Percentiles rank a stretch among this genome's conserved stretches.
These are phyloP conservation scores for Ocimum tenuiflorum DNA, from an alignment of 257 asterid genomes.

Conservation along the genomic window DNA sequence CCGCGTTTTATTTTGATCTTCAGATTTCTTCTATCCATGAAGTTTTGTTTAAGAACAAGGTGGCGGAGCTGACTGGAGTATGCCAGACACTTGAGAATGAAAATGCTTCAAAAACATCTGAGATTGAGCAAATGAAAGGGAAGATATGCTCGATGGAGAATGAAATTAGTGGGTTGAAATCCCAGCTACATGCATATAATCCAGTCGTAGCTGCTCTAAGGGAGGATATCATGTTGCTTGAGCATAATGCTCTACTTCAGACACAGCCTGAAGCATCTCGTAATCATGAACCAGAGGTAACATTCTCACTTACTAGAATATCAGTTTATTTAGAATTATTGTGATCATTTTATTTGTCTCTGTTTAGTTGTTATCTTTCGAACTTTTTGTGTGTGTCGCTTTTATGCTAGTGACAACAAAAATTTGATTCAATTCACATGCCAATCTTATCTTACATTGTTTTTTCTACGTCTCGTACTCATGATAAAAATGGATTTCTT, in stretches of 20 bases:
- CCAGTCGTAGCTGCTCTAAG: slow-evolving; percentile 56
- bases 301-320: neutral
- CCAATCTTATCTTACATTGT: no score
- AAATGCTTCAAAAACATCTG: slow-evolving; percentile 42
- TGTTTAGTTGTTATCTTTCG: neutral
- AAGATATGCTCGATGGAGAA: slow-evolving; percentile 49
- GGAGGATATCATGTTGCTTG: slow-evolving; percentile 63
- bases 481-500: no score
- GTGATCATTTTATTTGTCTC: neutral
- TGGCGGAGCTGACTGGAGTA: slow-evolving; percentile 57
- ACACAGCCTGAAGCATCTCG: slow-evolving; percentile 31
- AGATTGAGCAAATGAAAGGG: slow-evolving; percentile 59
- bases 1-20: slow-evolving; percentile 70
- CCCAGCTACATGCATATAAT: slow-evolving; percentile 50
- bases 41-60: slow-evolving; percentile 52
- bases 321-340: neutral
- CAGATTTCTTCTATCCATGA: slow-evolving; percentile 61
- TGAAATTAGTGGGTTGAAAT: slow-evolving; percentile 48
- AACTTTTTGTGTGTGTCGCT: neutral
- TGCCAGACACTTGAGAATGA: slow-evolving; percentile 45
- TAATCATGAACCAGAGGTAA: slow-evolving; percentile 50
- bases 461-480: no score
- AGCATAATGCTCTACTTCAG: slow-evolving; percentile 57
- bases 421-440: no score
- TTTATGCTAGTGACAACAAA: neutral